These are phyloP conservation scores for Colletotrichum sp. DNA, from an alignment of 2,329 filamentous ascomycete genomes.

Conservation along the genomic window DNA sequence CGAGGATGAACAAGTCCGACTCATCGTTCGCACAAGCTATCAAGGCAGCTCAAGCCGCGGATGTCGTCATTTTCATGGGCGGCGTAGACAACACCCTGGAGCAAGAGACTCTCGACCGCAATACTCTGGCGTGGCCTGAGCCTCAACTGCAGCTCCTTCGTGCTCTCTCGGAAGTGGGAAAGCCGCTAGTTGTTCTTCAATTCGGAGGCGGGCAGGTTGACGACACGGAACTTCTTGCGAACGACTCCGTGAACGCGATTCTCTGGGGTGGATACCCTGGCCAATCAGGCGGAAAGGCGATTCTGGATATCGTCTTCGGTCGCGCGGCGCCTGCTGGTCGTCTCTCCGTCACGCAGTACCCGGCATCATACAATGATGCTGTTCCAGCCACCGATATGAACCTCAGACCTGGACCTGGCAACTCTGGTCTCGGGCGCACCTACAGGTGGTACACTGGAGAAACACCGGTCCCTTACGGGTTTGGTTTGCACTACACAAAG, in stretches of 20 bases:
- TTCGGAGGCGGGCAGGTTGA: constrained; percentile 62
- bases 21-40: constrained; percentile 51
- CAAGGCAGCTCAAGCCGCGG: constrained; percentile 58
- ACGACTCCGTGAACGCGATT: constrained; percentile 53
- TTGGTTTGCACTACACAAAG: constrained; percentile 63
- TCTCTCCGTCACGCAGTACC: constrained; percentile 62
- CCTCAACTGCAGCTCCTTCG: constrained; percentile 4
- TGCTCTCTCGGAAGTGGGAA: constrained; percentile 39
- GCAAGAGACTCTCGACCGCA: constrained; percentile 63
- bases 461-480: constrained; percentile 57
- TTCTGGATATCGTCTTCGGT: constrained; percentile 60
- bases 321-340: constrained; percentile 55
- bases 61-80: constrained; percentile 61
- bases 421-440: constrained; percentile 53
- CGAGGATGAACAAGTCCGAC: constrained; percentile 28
- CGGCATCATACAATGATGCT: constrained; percentile 51
- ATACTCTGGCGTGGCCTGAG: constrained; percentile 10
- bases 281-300: constrained; percentile 61
- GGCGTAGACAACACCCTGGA: constrained; percentile 59
- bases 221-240: constrained; percentile 50
- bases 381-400: constrained; percentile 62
- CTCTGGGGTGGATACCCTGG: constrained; percentile 66
- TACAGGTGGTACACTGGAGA: constrained; percentile 62
- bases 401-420: constrained; percentile 43
- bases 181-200: constrained; percentile 57